phyloP scores from a whole-genome alignment of 441 rosid genomes.

The Mallotus japonicus region DNA sequence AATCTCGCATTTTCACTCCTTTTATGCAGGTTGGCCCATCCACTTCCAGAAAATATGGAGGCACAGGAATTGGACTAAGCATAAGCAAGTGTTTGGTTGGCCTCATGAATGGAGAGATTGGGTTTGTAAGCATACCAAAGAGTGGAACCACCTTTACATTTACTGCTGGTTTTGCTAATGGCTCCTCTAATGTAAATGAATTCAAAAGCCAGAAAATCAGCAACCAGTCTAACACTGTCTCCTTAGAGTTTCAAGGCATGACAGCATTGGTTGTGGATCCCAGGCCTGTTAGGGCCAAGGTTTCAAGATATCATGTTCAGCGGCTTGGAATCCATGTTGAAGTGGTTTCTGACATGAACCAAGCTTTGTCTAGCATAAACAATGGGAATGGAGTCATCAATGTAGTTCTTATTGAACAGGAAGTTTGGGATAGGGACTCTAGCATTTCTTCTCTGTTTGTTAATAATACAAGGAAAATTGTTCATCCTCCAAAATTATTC shows the following conservation, averaged over 20 bases:
- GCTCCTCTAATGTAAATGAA: constrained; percentile 42
- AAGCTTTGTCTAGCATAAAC: constrained; percentile 40
- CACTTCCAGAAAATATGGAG: constrained; percentile 81
- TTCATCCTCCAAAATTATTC: constrained; percentile 48
- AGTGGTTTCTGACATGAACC: constrained; percentile 49
- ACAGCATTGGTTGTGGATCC: constrained; percentile 68
- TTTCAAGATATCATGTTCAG: constrained; percentile 74
- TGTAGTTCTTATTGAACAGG: constrained; percentile 76
- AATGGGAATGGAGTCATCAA: constrained; percentile 35
- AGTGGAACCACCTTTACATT: constrained; percentile 85
- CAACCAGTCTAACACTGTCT: constrained; percentile 32
- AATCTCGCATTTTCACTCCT: constrained; percentile 87
- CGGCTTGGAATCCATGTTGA: constrained; percentile 71
- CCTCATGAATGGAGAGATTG: constrained; percentile 87
- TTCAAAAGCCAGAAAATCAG: constrained; percentile 44
- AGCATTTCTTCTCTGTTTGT: constrained; percentile 39
- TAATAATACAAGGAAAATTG: constrained; percentile 33
- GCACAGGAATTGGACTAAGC: constrained; percentile 96
- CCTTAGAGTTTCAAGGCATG: constrained; percentile 64
- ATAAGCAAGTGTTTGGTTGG: constrained; percentile 88
- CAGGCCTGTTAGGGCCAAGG: constrained; percentile 63
- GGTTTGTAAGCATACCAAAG: constrained; percentile 70
- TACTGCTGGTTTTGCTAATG: constrained; percentile 66
- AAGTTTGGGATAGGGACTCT: constrained; percentile 66
- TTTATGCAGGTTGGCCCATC: constrained; percentile 93